Percentiles rank a stretch among this genome's conserved stretches.
phyloP scores from a whole-genome alignment of 805 yeast genomes.

The Kodamaea kakaduensis region DNA sequence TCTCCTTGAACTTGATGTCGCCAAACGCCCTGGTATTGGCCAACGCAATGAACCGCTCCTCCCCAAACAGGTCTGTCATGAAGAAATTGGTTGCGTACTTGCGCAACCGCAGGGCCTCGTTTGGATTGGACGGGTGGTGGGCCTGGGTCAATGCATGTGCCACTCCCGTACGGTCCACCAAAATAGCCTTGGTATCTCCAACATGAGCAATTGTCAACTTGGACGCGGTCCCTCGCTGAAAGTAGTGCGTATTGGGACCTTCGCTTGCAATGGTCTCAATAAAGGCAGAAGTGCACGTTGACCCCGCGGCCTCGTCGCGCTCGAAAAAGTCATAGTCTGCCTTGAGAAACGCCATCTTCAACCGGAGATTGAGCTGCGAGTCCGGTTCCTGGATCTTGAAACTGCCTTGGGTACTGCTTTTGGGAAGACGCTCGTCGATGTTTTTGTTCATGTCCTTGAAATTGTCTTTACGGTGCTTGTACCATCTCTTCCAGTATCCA shows the following conservation, averaged over 20 bases:
- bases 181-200: constrained; percentile 85
- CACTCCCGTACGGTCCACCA: constrained; percentile 77
- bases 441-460: constrained; percentile 23
- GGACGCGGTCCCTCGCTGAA: constrained; percentile 63
- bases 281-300: constrained; percentile 68
- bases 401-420: constrained; percentile 12
- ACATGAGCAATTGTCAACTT: constrained; percentile 79
- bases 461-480: constrained; percentile 39
- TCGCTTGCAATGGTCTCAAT: constrained; percentile 45
- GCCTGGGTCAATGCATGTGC: constrained; percentile 75
- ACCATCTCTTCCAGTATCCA: constrained; percentile 84
- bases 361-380: constrained; percentile 58
- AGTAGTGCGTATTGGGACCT: constrained; percentile 40
- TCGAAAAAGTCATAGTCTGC: constrained; percentile 61
- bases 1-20: constrained; percentile 71
- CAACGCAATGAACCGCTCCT: constrained; percentile 72
- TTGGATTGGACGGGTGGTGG: constrained; percentile 84
- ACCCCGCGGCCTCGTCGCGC: constrained; percentile 48
- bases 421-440: too few relatives aligned
- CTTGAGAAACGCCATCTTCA: constrained; percentile 60
- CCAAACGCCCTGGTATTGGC: constrained; percentile 97
- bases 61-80: constrained; percentile 90
- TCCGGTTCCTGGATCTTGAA: constrained; percentile 10
- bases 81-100: constrained; percentile 57
- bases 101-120: constrained; percentile 69